Base-by-base conservation (phyloP, 1,284 basidiomycete genomes). In the Meripilus lineatus region DNA sequence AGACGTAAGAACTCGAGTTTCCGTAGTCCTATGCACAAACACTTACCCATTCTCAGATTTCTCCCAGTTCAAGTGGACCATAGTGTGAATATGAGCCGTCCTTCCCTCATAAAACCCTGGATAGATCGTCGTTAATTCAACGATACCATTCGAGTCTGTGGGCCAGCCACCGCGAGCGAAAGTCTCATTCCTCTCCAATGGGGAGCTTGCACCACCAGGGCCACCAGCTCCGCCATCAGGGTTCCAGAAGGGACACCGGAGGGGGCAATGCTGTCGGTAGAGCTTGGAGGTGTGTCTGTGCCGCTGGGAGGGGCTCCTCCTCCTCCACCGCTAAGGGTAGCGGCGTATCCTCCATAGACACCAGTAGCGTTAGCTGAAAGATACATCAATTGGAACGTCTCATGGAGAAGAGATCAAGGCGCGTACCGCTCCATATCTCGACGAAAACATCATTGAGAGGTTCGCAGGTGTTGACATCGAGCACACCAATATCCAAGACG, bases 381-480 rank as follows among this genome's bases (percentile, higher is more conserved):
- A 15, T 30, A 8, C 4, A 17, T 34, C 28, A 8, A 5, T 30
- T 10, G 8, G 10, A 30, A n/a, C 28, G 28, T 30, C 28, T n/a
- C 8, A 30, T 30, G 39, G 21, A 30, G 15, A 34, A n/a, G 15
- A 26, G 32, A 33, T 10, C 17, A 8, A 7, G 43, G n/a, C n/a
- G n/a, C 51, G 53, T 60, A 56, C 64, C 62, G 39, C 63, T 61
- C 85, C 85, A 89, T 33, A 88, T 74, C 54, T 89, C 84, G 18
- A 87, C 81, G 22, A 87, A 70, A 28, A 80, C 79, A 57, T 83
- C 75, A 3, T 74, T 70, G 0, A 85, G 66, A 15, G 84, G 82
- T 53, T 79, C 64, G 65, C 85, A 89, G 1, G 83, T 86, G 52
- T 82, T 74, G 6, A 85, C 76, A 53, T 89, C 84, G 46, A 88